phyloP scores from a whole-genome alignment of 2,329 filamentous ascomycete species.

The Corinectria fuckeliana region DNA sequence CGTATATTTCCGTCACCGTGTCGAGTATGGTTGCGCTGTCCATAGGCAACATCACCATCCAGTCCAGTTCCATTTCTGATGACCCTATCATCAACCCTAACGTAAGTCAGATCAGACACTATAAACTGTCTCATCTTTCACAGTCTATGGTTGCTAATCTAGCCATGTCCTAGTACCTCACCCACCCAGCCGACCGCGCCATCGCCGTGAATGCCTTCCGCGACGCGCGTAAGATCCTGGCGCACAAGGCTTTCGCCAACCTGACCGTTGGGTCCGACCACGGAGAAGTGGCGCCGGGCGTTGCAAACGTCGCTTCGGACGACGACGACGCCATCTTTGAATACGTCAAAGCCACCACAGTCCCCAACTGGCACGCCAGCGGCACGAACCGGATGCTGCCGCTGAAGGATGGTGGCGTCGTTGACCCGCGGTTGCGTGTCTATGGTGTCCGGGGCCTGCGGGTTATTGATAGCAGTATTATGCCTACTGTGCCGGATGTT shows the following conservation, averaged over 20 bases:
- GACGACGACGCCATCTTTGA: conserved; percentile 38
- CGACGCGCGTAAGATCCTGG: conserved; percentile 41
- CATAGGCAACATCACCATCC: background rate
- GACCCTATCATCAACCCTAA: background rate
- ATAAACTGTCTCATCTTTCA: background rate
- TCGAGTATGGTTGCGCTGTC: background rate
- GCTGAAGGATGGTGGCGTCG: background rate
- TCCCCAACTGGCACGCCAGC: background rate
- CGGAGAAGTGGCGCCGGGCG: conserved; percentile 34
- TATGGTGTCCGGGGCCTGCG: conserved; percentile 1
- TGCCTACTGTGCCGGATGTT: background rate
- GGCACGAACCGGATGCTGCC: background rate
- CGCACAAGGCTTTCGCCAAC: conserved; percentile 32
- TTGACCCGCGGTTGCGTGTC: background rate
- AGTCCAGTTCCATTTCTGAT: background rate
- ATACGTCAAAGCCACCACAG: conserved; percentile 22
- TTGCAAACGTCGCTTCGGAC: conserved; percentile 24
- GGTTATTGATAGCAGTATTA: conserved; percentile 1
- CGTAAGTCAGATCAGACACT: background rate
- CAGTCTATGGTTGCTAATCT: background rate
- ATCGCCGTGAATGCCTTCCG: conserved; percentile 43
- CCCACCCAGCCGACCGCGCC: conserved; percentile 37
- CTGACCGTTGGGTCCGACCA: conserved; percentile 34
- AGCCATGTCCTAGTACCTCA: conserved; percentile 33
- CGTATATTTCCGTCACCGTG: conserved; percentile 31